Conservation (phyloP, 495 filamentous ascomycete species). For the Thermochaetoides thermophila region DNA sequence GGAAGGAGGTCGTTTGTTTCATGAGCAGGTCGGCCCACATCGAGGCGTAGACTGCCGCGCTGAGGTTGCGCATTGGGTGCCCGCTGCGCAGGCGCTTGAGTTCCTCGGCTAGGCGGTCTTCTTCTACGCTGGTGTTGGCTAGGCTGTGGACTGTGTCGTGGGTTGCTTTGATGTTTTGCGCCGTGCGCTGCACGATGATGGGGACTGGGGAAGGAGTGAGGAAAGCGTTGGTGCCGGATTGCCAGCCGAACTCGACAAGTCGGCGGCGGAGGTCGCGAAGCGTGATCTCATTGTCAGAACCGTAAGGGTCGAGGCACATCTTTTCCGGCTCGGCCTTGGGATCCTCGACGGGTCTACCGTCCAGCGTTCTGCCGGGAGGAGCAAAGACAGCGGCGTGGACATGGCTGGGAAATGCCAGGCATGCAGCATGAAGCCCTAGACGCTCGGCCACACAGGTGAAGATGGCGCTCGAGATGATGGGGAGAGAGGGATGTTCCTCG, state of each 20-base stretch:
- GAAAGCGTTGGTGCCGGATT: conserved; percentile 37
- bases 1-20: conserved; percentile 24
- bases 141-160: conserved; percentile 21
- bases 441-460: conserved; percentile 31
- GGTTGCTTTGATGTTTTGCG: conserved; percentile 58
- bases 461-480: conserved; percentile 56
- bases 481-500: conserved; percentile 53
- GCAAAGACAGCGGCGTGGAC: conserved; percentile 60
- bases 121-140: conserved; percentile 2
- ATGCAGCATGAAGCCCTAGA: conserved; percentile 53
- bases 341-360: conserved; percentile 29
- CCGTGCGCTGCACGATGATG: conserved; percentile 59
- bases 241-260: conserved; percentile 47
- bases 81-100: conserved; percentile 24
- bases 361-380: conserved; percentile 41
- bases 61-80: conserved; percentile 37
- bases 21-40: conserved; percentile 64
- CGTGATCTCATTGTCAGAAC: conserved; percentile 49
- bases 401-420: conserved; percentile 65
- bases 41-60: conserved; percentile 56
- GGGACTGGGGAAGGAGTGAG: conserved; percentile 43
- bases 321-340: conserved; percentile 24
- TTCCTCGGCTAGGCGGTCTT: conserved; percentile 4
- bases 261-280: conserved; percentile 41
- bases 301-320: conserved; percentile 79